phyloP scores from a whole-genome alignment of 345 rosid genomes.

The Cardamine chenopodiifolia region DNA sequence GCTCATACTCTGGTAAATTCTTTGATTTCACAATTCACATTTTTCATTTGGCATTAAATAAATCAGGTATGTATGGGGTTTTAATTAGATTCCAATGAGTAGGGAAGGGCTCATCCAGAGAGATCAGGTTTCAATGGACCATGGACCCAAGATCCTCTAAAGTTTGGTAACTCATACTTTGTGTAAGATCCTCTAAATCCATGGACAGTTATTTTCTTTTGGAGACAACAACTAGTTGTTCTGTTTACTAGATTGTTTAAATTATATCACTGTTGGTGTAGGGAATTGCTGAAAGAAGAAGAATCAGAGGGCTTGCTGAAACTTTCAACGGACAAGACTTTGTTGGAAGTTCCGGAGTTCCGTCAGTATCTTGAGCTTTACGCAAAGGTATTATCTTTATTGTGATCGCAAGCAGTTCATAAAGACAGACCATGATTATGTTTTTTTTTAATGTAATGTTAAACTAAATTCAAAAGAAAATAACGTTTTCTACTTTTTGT shows the following conservation, averaged over 20 bases:
- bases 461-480: no score
- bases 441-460: no score
- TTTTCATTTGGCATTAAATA: slow-evolving; percentile 25
- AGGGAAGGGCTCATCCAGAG: slow-evolving; percentile 92
- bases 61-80: background rate
- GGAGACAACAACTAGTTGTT: background rate
- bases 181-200: slow-evolving; percentile 53
- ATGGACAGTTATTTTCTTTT: no score
- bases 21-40: slow-evolving; percentile 68
- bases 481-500: no score
- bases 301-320: slow-evolving; percentile 70
- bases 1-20: slow-evolving; percentile 43
- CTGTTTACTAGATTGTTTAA: background rate
- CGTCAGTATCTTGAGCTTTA: slow-evolving; percentile 66
- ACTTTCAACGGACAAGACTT: slow-evolving; percentile 74
- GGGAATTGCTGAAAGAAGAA: slow-evolving; percentile 68
- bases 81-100: slow-evolving; percentile 23
- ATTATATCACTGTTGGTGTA: slow-evolving; percentile 12
- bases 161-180: slow-evolving; percentile 87
- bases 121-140: slow-evolving; percentile 94
- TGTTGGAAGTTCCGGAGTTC: slow-evolving; percentile 66
- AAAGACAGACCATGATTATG: background rate
- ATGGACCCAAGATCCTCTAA: slow-evolving; percentile 88
- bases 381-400: slow-evolving; percentile 59
- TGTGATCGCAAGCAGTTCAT: no score